Evolutionary conservation across 1,139 yeast genomes (phyloP).

Genomic region (Saccharomyces uvarum): DNA sequence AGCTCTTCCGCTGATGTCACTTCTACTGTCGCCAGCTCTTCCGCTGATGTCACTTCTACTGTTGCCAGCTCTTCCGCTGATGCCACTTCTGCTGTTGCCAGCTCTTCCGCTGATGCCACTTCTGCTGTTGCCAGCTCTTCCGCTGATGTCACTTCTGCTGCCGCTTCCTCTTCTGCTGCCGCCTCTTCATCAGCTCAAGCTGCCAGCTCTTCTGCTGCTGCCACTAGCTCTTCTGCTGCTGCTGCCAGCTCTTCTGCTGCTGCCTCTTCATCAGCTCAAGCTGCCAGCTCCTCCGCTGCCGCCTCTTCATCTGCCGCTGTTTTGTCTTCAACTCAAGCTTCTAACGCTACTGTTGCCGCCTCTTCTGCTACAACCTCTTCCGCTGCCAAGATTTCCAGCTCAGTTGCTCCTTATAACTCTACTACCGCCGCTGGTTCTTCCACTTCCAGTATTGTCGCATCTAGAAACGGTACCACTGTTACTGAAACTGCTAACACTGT

Average conservation of each 20-base stretch:
- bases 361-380: slow-evolving; percentile 2
- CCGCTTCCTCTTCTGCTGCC: slow-evolving; percentile 8
- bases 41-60: not conserved
- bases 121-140: not conserved
- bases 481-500: not conserved
- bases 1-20: not conserved
- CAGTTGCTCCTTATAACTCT: slow-evolving; percentile 1
- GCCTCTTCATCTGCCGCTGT: slow-evolving; percentile 17
- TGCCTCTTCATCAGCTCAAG: slow-evolving; percentile 19
- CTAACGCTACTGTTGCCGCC: slow-evolving; percentile 15
- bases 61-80: slow-evolving; percentile 1
- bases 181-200: too few species aligned
- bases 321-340: slow-evolving; percentile 17
- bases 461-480: not conserved
- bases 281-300: slow-evolving; percentile 2
- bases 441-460: slow-evolving; percentile 1
- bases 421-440: not conserved
- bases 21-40: not conserved
- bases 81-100: slow-evolving; percentile 7
- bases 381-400: not conserved
- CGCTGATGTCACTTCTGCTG: not conserved
- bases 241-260: not conserved
- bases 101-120: slow-evolving; percentile 12
- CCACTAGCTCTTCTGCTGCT: not conserved
- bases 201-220: not conserved